A percentile compares a stretch with the other conserved stretches of the same genome.
Conservation (phyloP, 75 land plant species). For the Cryptomeria japonica region DNA sequence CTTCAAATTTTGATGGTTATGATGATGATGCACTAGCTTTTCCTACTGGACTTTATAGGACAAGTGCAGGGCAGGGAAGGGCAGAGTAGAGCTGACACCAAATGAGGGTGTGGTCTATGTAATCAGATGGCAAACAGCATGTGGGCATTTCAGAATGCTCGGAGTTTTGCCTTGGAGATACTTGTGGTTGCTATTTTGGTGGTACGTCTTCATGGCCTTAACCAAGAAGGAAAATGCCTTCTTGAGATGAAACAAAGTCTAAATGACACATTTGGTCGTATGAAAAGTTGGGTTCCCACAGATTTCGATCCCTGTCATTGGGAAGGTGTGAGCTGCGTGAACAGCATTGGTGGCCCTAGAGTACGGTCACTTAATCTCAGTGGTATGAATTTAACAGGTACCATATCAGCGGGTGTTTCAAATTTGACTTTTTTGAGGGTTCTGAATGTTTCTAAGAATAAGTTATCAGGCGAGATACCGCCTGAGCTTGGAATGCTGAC, state of each 20-base stretch:
- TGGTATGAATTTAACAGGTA: conserved; percentile 48
- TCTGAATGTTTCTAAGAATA: conserved; percentile 49
- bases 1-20: neutral
- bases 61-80: neutral
- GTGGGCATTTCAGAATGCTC: neutral
- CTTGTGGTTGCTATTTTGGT: neutral
- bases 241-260: conserved; percentile 40
- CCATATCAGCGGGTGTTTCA: conserved; percentile 38
- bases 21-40: neutral
- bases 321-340: conserved; percentile 46
- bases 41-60: neutral
- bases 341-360: conserved; percentile 24
- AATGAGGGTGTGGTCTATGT: neutral
- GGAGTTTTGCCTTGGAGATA: neutral
- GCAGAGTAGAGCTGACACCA: neutral
- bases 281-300: conserved; percentile 41
- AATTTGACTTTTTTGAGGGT: conserved; percentile 30
- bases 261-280: conserved; percentile 20
- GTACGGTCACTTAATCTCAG: conserved; percentile 35
- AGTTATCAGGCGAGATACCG: conserved; percentile 60
- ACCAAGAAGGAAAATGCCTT: conserved; percentile 17
- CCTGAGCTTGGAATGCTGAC: conserved; percentile 23
- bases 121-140: conserved; percentile 11
- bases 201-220: conserved; percentile 6
- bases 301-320: conserved; percentile 57